These are phyloP conservation scores for Cladosporium sp. DNA, from an alignment of 2,329 filamentous ascomycete species.

Conservation along the genomic window DNA sequence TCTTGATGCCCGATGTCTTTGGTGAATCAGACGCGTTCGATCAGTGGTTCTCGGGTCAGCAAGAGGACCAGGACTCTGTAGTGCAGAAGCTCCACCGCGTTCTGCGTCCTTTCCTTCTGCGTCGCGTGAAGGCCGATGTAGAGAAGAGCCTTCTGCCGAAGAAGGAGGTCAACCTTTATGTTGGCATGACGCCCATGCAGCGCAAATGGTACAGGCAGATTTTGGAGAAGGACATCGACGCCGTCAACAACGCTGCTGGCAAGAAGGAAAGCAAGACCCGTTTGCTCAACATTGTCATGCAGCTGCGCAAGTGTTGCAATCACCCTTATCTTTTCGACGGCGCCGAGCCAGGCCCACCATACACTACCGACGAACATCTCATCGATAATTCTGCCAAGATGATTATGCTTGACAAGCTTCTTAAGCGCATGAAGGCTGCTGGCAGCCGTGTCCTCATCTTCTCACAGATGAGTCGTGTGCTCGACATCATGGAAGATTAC, in stretches of 20 bases:
- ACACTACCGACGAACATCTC: conserved; percentile 95
- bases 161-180: conserved; percentile 94
- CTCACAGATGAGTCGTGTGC: conserved; percentile 95
- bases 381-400: conserved; percentile 95
- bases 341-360: conserved; percentile 92
- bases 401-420: conserved; percentile 89
- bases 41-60: conserved; percentile 92
- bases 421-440: conserved; percentile 76
- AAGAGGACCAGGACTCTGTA: conserved; percentile 87
- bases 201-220: conserved; percentile 99
- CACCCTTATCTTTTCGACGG: conserved; percentile 98
- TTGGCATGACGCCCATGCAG: conserved; percentile 99
- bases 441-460: conserved; percentile 97
- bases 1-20: conserved; percentile 95
- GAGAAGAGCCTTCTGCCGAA: conserved; percentile 97
- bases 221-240: conserved; percentile 96
- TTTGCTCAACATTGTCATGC: conserved; percentile 98
- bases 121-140: conserved; percentile 94
- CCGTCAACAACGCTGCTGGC: conserved; percentile 91
- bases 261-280: conserved; percentile 98
- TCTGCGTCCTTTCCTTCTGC: conserved; percentile 85
- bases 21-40: conserved; percentile 96
- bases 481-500: conserved; percentile 97
- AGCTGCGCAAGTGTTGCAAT: conserved; percentile 97
- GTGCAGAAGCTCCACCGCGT: conserved; percentile 95